Conservation (phyloP, 2,329 filamentous ascomycete genomes). For the Elsinoe necatrix region DNA sequence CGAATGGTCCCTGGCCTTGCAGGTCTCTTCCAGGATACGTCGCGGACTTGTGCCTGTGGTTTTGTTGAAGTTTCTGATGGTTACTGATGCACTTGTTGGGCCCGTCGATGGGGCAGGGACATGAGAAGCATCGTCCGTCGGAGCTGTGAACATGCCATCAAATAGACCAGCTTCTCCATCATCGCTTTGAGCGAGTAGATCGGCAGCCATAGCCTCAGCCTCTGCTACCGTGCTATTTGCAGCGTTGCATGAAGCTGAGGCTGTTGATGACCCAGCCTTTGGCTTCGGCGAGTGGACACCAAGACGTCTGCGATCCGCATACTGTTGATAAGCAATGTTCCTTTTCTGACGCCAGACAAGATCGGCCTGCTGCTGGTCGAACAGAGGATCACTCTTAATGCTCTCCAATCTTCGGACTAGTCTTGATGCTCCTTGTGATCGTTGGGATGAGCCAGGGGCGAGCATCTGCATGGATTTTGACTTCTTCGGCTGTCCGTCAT, state of each 20-base stretch:
- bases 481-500: slow-evolving; percentile 23
- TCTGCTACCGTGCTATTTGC: slow-evolving; percentile 19
- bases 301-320: slow-evolving; percentile 29
- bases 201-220: slow-evolving; percentile 35
- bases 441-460: not conserved
- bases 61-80: slow-evolving; percentile 76
- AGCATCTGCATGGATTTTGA: slow-evolving; percentile 21
- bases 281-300: slow-evolving; percentile 20
- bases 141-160: slow-evolving; percentile 49
- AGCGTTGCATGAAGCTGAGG: not conserved
- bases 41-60: slow-evolving; percentile 68
- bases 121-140: not conserved
- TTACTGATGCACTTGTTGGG: slow-evolving; percentile 21
- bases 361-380: slow-evolving; percentile 41
- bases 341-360: slow-evolving; percentile 38
- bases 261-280: not conserved
- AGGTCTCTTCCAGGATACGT: slow-evolving; percentile 76
- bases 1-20: slow-evolving; percentile 66
- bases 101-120: not conserved
- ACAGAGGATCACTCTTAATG: slow-evolving; percentile 58
- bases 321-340: slow-evolving; percentile 34
- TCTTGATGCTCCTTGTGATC: slow-evolving; percentile 48
- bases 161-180: slow-evolving; percentile 50
- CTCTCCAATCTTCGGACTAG: slow-evolving; percentile 64
- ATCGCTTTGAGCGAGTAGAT: slow-evolving; percentile 34